Percentiles rank a stretch among this genome's conserved stretches.
These are phyloP conservation scores for Solanum dulcamara DNA, from an alignment of 257 asterid genomes.

Conservation along the genomic window DNA sequence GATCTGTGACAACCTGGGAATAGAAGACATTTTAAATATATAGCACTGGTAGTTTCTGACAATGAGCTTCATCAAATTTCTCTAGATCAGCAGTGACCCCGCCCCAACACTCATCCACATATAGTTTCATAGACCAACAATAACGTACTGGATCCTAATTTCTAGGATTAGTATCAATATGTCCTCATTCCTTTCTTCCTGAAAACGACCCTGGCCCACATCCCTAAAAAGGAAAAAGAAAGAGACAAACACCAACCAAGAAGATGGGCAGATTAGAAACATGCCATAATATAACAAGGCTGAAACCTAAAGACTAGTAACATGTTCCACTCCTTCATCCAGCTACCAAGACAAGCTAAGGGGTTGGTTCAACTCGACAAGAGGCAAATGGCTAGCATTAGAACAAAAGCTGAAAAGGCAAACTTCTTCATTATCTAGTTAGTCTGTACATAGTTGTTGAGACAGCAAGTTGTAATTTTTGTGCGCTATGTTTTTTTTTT, in stretches of 20 bases:
- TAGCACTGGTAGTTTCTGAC: neutral
- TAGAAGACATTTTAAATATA: neutral
- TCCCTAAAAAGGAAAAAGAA: neutral
- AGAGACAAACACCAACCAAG: neutral
- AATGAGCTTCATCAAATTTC: neutral
- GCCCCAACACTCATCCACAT: neutral
- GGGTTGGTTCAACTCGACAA: neutral
- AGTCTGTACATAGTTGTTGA: neutral
- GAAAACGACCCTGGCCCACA: neutral
- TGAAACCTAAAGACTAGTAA: neutral
- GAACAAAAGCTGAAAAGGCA: neutral
- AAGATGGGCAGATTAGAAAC: neutral
- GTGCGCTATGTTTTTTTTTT: neutral
- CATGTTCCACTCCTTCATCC: neutral
- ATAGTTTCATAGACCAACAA: neutral
- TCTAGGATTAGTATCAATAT: neutral
- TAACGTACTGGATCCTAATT: neutral
- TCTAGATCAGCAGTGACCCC: neutral
- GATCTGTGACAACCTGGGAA: neutral
- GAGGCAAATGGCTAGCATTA: neutral
- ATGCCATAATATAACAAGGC: neutral
- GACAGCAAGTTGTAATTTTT: too few species aligned
- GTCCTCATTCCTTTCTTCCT: neutral
- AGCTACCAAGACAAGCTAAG: neutral
- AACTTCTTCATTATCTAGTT: neutral